These are phyloP conservation scores for Cadophora sp. DNA, from an alignment of 2,329 filamentous ascomycete genomes.

Conservation along the genomic window DNA sequence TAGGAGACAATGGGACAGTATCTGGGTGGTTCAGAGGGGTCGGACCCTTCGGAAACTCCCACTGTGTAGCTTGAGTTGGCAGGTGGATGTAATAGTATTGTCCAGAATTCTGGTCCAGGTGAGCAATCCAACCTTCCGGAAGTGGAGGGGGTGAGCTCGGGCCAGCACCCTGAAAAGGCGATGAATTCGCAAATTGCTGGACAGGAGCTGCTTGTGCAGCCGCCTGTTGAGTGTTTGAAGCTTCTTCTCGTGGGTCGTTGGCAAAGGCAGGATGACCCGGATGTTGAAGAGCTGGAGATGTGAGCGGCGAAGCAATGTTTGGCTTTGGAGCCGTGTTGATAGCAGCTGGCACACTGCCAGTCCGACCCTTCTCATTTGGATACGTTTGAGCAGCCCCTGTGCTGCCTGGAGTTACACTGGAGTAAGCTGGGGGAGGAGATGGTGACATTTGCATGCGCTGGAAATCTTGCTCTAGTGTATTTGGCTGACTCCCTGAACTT, in stretches of 20 bases:
- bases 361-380: slow-evolving; percentile 73
- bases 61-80: slow-evolving; percentile 93
- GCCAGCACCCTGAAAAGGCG: slow-evolving; percentile 56
- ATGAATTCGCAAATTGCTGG: slow-evolving; percentile 45
- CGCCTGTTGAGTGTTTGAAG: slow-evolving; percentile 40
- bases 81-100: slow-evolving; percentile 99
- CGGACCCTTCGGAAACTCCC: slow-evolving; percentile 97
- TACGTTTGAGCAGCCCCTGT: slow-evolving; percentile 61
- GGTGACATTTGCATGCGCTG: slow-evolving; percentile 80
- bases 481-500: slow-evolving; percentile 58
- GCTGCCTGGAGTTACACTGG: slow-evolving; percentile 67
- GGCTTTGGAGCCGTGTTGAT: slow-evolving; percentile 40
- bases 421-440: slow-evolving; percentile 94
- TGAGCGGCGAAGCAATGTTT: slow-evolving; percentile 47
- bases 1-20: slow-evolving; percentile 81
- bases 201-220: slow-evolving; percentile 29
- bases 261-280: slow-evolving; percentile 88
- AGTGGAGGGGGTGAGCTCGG: slow-evolving; percentile 89
- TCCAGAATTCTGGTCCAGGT: slow-evolving; percentile 92
- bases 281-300: slow-evolving; percentile 52
- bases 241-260: slow-evolving; percentile 71
- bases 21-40: slow-evolving; percentile 83
- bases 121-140: slow-evolving; percentile 97
- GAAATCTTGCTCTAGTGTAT: slow-evolving; percentile 85
- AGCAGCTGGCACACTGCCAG: slow-evolving; percentile 37